Evolutionary conservation across 2,329 filamentous ascomycete genomes (phyloP).

Genomic region (Botryotinia convoluta): DNA sequence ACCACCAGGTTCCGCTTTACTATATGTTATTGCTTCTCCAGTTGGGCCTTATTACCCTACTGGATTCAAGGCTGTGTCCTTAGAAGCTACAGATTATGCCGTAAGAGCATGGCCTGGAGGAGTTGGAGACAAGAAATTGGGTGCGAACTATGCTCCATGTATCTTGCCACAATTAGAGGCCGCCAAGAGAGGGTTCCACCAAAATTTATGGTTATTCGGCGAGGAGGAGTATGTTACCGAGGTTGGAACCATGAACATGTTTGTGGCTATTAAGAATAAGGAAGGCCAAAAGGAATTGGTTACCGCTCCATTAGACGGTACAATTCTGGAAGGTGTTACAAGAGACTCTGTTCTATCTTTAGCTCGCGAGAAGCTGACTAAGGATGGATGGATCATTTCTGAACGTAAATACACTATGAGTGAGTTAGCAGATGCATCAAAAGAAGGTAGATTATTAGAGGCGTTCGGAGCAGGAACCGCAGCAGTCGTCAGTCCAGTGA

Average conservation of each 20-base stretch:
- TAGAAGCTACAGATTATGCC: conserved; percentile 95
- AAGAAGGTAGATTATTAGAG: conserved; percentile 84
- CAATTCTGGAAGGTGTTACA: conserved; percentile 92
- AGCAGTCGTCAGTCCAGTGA: conserved; percentile 86
- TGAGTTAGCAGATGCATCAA: conserved; percentile 75
- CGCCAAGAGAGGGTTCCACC: conserved; percentile 87
- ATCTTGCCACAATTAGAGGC: conserved; percentile 95
- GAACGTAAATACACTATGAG: conserved; percentile 93
- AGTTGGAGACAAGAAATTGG: conserved; percentile 96
- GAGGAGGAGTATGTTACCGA: conserved; percentile 95
- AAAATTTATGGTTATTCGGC: conserved; percentile 97
- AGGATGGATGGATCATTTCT: conserved; percentile 81
- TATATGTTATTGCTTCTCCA: conserved; percentile 93
- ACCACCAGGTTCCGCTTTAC: conserved; percentile 84
- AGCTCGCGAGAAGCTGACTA: conserved; percentile 76
- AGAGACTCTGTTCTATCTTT: conserved; percentile 86
- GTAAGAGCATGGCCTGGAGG: conserved; percentile 97
- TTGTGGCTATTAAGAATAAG: conserved; percentile 80
- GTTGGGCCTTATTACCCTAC: conserved; percentile 98
- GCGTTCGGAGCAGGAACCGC: conserved; percentile 93
- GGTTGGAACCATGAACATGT: conserved; percentile 99
- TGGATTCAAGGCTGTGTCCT: conserved; percentile 93
- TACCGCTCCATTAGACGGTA: conserved; percentile 94
- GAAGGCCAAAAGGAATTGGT: conserved; percentile 86
- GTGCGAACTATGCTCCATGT: conserved; percentile 98